Base-by-base conservation (phyloP, 164 flowering plant species). In the Brasenia schreberi region DNA sequence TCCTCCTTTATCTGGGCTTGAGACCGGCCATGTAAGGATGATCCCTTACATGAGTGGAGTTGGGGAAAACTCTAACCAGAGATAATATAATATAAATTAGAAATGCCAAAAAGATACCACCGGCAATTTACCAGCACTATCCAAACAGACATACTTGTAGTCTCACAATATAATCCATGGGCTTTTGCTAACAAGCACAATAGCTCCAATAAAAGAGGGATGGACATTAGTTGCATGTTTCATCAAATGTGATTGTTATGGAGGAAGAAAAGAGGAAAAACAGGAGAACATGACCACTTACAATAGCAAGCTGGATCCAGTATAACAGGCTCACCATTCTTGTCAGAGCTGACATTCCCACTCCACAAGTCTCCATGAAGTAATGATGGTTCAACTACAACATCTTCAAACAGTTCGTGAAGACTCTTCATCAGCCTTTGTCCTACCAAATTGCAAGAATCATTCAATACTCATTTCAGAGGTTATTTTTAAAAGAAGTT, bases 301-400 rank as follows among this genome's bases (percentile, higher is more conserved):
- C 99, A 94, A 69, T 89, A 94, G 78, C 99, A 94, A 43, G 97
- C 97, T 43, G 98, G 98, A 67, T 91, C 99, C 45, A 94, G 86
- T 69, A 94, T 91, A 59, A 91, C 88, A 73, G 99, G 99, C 70
- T 94, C 85, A 18, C 99, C 97, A 67, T 84, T 84, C 69, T 81
- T 82, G 80, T 87, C 95, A 62, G 83, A 84, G 76, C 80, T 87
- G 70, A 90, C 81, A 72, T 91, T 94, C 63, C 99, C 99, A 75
- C 97, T 94, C 99, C 99, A 94, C 58, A 94, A 67, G 74, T 94
- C 99, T 73, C 99, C 97, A 79, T 93, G 98, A 65, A 94, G 82
- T 80, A 94, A 81, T 79, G 96, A 94, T 59, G 97, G 93, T 74
- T 91, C 97, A 65, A 90, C 71, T 42, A 74, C 79, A 64, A 84